Evolutionary conservation across 257 asterid genomes (phyloP).

Genomic region (Solanum medicagineum): DNA sequence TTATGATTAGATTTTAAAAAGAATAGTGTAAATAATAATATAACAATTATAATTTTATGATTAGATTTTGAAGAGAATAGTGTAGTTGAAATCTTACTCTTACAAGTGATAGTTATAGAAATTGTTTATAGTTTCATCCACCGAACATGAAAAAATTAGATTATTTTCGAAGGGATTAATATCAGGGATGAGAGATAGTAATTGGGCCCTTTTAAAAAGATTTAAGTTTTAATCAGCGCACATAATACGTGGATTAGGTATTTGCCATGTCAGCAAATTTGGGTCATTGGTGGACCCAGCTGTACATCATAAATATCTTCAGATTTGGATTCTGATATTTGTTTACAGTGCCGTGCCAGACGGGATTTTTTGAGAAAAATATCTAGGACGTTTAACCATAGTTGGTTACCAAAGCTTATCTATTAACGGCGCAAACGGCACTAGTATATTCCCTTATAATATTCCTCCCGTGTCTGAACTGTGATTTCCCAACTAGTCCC

Average conservation of each 20-base stretch:
- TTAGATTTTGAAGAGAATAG: too few relatives aligned
- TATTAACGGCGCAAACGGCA: background rate
- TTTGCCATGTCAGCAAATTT: background rate
- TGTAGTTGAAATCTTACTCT: too few relatives aligned
- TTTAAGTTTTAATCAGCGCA: background rate
- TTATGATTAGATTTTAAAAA: too few relatives aligned
- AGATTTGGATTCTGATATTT: background rate
- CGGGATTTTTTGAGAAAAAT: background rate
- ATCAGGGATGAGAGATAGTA: background rate
- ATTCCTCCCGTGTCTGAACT: background rate
- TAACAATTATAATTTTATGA: too few relatives aligned
- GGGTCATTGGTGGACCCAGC: background rate
- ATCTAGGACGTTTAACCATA: background rate
- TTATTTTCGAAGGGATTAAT: too few relatives aligned
- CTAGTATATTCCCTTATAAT: background rate
- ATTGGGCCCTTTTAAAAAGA: background rate
- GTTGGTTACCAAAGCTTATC: background rate
- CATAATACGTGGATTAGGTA: background rate
- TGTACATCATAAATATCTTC: background rate
- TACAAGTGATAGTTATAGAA: too few relatives aligned
- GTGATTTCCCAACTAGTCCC: background rate
- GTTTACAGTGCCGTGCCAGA: background rate
- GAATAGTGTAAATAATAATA: too few relatives aligned
- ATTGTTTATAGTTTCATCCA: too few relatives aligned
- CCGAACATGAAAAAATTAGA: too few relatives aligned